These are phyloP conservation scores for Tolypocladium album DNA, from an alignment of 2,329 filamentous ascomycete genomes.

Conservation along the genomic window DNA sequence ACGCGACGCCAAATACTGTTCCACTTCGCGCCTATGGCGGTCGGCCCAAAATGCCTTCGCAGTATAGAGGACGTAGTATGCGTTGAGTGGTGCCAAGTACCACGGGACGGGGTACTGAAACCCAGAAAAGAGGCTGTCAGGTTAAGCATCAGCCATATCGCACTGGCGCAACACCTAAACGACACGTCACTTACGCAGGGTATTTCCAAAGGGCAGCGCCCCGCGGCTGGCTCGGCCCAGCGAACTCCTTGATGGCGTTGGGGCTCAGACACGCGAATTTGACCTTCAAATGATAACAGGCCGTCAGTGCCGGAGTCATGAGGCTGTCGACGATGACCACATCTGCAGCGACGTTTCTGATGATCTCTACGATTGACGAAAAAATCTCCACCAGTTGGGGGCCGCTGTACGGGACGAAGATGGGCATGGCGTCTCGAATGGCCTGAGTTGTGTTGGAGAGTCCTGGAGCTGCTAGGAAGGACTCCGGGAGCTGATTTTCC, in stretches of 20 bases:
- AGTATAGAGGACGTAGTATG: slow-evolving; percentile 22
- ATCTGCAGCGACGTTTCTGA: slow-evolving; percentile 24
- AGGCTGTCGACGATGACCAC: slow-evolving; percentile 31
- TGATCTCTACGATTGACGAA: slow-evolving; percentile 23
- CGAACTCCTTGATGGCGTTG: slow-evolving; percentile 31
- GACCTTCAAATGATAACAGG: slow-evolving; percentile 22
- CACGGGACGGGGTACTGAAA: slow-evolving; percentile 34
- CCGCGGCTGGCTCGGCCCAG: slow-evolving; percentile 25
- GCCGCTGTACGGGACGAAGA: slow-evolving; percentile 10
- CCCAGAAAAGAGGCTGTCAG: slow-evolving; percentile 28
- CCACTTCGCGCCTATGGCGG: slow-evolving; percentile 6
- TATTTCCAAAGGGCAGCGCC: slow-evolving; percentile 23
- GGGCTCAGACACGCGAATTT: slow-evolving; percentile 29
- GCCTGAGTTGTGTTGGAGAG: slow-evolving; percentile 15
- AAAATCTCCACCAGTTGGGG: slow-evolving; percentile 29
- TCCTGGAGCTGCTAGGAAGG: slow-evolving; percentile 5
- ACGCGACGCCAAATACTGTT: slow-evolving; percentile 4
- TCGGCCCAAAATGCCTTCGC: slow-evolving; percentile 8
- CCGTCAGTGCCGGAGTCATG: slow-evolving; percentile 31
- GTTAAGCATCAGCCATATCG: not conserved
- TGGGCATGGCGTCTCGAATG: slow-evolving; percentile 18
- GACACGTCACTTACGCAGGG: slow-evolving; percentile 20
- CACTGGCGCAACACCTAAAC: not conserved
- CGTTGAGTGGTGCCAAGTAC: slow-evolving; percentile 29
- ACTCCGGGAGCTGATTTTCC: slow-evolving; percentile 1